These are phyloP conservation scores for Diaporthe amygdali DNA, from an alignment of 2,329 filamentous ascomycete species.

Conservation along the genomic window DNA sequence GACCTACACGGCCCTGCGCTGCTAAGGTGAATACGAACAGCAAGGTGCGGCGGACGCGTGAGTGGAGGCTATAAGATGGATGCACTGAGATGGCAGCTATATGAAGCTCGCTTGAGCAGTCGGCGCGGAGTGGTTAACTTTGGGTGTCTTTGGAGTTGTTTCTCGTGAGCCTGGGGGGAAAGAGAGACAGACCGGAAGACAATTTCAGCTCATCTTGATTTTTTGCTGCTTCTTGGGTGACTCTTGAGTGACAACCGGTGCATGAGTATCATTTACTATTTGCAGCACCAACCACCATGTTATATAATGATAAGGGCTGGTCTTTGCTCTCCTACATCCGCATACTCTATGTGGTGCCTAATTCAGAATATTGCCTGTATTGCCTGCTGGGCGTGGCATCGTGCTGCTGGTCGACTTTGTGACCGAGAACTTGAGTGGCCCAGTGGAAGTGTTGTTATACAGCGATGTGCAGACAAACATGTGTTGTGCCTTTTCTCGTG, in stretches of 20 bases:
- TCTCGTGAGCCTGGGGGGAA: background rate
- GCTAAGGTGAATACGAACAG: background rate
- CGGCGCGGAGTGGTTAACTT: background rate
- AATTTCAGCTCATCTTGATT: slow-evolving; percentile 1
- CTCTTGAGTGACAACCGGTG: background rate
- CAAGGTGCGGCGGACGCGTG: background rate
- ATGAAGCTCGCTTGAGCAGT: background rate
- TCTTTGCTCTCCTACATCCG: too few relatives aligned
- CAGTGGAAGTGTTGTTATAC: too few relatives aligned
- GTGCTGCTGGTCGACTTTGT: too few relatives aligned
- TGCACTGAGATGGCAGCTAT: background rate
- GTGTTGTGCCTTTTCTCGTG: too few relatives aligned
- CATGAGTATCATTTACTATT: background rate
- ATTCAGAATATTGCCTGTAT: too few relatives aligned
- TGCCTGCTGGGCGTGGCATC: too few relatives aligned
- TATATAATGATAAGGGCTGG: too few relatives aligned
- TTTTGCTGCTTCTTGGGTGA: background rate
- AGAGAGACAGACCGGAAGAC: background rate
- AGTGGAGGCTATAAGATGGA: background rate
- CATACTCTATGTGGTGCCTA: too few relatives aligned
- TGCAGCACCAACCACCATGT: too few relatives aligned
- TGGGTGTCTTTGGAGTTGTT: background rate
- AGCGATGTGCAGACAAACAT: too few relatives aligned
- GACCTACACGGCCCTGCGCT: background rate
- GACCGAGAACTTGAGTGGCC: too few relatives aligned